Conservation (phyloP, 352 stramenopile genomes). For the Phytophthora rubi region DNA sequence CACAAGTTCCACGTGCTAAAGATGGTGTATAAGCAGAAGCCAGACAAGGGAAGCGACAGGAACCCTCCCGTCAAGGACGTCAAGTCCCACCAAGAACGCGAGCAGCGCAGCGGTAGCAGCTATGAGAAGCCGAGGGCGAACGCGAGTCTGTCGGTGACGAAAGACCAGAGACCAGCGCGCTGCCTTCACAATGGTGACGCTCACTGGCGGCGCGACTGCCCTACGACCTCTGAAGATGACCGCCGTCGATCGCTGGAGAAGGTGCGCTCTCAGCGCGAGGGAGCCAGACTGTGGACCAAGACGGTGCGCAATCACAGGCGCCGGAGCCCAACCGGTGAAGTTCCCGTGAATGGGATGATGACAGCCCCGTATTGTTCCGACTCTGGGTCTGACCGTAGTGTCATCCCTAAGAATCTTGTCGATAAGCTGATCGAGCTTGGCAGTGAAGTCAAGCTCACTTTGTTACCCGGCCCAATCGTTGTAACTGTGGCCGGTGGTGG, state of each 20-base stretch:
- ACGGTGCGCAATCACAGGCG: background rate
- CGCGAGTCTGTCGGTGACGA: too few relatives aligned
- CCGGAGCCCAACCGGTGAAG: background rate
- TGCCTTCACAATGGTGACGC: background rate
- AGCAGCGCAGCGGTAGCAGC: background rate
- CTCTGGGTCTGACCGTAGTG: background rate
- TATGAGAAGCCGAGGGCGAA: background rate
- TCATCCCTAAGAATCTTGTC: conserved; percentile 1
- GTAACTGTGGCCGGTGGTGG: conserved; percentile 6
- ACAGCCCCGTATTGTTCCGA: background rate
- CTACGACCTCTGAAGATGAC: background rate
- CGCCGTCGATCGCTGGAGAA: background rate
- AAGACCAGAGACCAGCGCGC: background rate
- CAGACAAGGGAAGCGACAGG: background rate
- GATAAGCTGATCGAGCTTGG: background rate
- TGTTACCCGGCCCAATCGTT: background rate
- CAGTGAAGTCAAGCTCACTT: background rate
- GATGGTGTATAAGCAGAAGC: conserved; percentile 8
- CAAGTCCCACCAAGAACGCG: background rate
- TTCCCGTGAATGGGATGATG: conserved; percentile 3
- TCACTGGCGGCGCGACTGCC: conserved; percentile 1
- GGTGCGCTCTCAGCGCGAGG: background rate
- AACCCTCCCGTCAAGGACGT: background rate
- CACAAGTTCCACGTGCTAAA: conserved; percentile 12
- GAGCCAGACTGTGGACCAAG: background rate